Evolutionary conservation across 2,329 filamentous ascomycete species (phyloP), one percentile per base, ranked within the genome.

Genomic region (Aspergillus ustus): DNA sequence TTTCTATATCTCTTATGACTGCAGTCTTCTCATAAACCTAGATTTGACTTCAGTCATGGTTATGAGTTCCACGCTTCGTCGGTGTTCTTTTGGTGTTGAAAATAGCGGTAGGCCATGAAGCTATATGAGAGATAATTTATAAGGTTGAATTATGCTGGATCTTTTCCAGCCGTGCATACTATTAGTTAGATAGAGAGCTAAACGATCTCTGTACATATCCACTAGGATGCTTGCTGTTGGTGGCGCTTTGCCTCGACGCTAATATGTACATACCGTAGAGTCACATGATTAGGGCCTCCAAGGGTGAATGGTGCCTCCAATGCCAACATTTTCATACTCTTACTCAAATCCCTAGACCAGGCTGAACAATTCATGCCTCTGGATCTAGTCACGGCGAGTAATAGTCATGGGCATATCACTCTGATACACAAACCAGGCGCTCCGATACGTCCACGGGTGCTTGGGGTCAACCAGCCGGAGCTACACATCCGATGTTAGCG

Each of bases 341-440:
- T 15, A 40, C 15, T 15, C 34, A 40, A 40, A 40, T 15, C 34
- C 34, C 15, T 11, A 6, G 34, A 40, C 5, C 5, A 15, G 34
- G 4, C 34, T 13, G 25, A 25, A 34, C 31, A 34, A 13, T 40
- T 40, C 13, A 13, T 40, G 13, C 1, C 34, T 40, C 34, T 2
- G 34, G 6, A 13, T 48, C 3, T 25, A 20, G 6, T 29, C 7
- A 19, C 59, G 50, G 22, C 54, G 59, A n/a, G 34, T 61, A 15
- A 61, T 51, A 13, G 11, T 58, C 54, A 61, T 61, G 11, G 59
- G 54, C 59, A 61, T 61, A 28, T 61, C 43, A 34, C 54, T 48
- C 20, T 61, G 59, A 19, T 61, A 61, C 54, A 61, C 59, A 29
- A 61, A 61, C 54, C 59, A 61, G 15, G 59, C 54, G 51, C 58